Percentiles rank a stretch among this genome's conserved stretches.
Conservation (phyloP, 768 basidiomycete genomes). For the Naganishia onofrii region DNA sequence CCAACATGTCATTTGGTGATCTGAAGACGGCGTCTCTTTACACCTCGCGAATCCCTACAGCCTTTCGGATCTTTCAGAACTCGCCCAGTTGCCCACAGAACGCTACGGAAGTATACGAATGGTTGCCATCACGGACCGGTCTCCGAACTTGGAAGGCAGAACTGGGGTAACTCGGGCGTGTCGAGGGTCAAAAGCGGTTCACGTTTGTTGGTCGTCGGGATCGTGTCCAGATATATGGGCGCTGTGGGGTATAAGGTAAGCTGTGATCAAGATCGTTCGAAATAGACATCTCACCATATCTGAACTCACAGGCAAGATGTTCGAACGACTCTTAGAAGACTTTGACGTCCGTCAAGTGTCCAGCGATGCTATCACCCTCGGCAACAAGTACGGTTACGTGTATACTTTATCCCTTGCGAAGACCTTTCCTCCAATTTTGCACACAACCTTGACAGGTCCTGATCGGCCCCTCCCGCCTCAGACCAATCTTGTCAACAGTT, state of each 20-base stretch:
- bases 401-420: conserved; percentile 42
- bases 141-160: neutral
- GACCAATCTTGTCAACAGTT: conserved; percentile 37
- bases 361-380: conserved; percentile 22
- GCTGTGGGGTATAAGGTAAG: neutral
- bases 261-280: neutral
- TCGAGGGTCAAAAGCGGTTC: neutral
- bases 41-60: no score
- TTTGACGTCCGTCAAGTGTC: conserved; percentile 15
- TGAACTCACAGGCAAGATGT: conserved; percentile 4
- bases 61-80: no score
- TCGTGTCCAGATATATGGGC: neutral
- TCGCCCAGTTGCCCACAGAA: no score
- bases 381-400: conserved; percentile 36
- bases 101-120: no score
- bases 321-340: conserved; percentile 30
- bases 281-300: neutral
- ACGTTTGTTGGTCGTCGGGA: neutral
- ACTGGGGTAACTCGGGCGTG: neutral
- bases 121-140: neutral
- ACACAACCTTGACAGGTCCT: conserved; percentile 39
- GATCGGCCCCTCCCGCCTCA: conserved; percentile 45
- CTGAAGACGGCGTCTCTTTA: no score
- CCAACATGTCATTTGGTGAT: no score
- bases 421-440: conserved; percentile 35